Evolutionary conservation across 2,329 filamentous ascomycete species (phyloP).

Genomic region (Blastomyces percursus): DNA sequence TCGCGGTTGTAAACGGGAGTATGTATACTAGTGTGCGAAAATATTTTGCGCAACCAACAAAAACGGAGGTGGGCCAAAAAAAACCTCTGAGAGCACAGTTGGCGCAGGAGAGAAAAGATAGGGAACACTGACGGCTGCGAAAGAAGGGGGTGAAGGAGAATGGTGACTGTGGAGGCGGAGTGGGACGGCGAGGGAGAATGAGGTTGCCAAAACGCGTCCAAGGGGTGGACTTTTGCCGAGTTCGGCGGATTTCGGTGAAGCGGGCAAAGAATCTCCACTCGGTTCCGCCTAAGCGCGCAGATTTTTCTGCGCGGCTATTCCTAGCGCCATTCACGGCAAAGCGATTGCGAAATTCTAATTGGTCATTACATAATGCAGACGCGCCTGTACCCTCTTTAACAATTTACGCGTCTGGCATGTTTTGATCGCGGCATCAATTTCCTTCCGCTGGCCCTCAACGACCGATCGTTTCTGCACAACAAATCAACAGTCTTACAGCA

Average conservation of each 20-base stretch:
- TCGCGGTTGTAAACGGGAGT: not conserved
- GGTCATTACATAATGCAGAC: not conserved
- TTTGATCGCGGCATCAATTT: not conserved
- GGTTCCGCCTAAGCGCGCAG: not conserved
- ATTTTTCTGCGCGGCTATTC: not conserved
- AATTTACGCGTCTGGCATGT: not conserved
- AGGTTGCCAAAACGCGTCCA: not conserved
- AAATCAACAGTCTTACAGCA: not conserved
- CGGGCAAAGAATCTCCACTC: not conserved
- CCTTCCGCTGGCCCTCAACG: not conserved
- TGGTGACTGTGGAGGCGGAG: not conserved
- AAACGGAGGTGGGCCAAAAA: not conserved
- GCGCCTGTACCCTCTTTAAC: not conserved
- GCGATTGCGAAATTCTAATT: not conserved
- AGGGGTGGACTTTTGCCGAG: not conserved
- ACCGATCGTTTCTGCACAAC: not conserved
- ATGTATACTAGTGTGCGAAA: not conserved
- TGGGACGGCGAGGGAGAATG: not conserved
- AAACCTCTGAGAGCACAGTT: not conserved
- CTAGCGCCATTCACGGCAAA: not conserved
- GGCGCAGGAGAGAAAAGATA: not conserved
- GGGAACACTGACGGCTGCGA: not conserved
- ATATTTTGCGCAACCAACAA: not conserved
- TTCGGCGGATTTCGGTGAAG: conserved; percentile 4
- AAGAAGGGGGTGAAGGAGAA: not conserved